These are phyloP conservation scores for Taxillus chinensis DNA, from an alignment of 164 flowering plant genomes.

Conservation along the genomic window DNA sequence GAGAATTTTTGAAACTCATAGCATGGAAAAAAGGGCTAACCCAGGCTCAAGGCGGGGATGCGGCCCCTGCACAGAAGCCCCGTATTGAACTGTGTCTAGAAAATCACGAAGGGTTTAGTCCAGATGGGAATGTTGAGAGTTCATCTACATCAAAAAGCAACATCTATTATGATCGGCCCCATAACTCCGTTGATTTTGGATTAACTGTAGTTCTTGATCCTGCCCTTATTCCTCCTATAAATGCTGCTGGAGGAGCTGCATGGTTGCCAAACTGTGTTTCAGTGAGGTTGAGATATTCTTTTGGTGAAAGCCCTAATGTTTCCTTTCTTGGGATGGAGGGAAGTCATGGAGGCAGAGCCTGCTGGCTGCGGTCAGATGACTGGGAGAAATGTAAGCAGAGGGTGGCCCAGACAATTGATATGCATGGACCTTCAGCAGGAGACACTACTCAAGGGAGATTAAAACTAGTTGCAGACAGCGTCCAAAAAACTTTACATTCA, in stretches of 20 bases:
- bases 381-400: constrained; percentile 90
- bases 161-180: constrained; percentile 76
- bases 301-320: constrained; percentile 65
- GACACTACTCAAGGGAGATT: constrained; percentile 71
- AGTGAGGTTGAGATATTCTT: constrained; percentile 77
- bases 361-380: constrained; percentile 72
- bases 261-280: constrained; percentile 98
- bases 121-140: constrained; percentile 37
- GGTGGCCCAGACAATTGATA: constrained; percentile 66
- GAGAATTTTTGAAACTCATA: constrained; percentile 90
- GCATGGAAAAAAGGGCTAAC: constrained; percentile 92
- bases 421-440: constrained; percentile 37
- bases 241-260: constrained; percentile 98
- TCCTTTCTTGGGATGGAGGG: constrained; percentile 88
- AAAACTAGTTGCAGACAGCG: constrained; percentile 66
- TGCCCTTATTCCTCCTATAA: constrained; percentile 73
- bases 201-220: constrained; percentile 92
- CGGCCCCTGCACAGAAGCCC: constrained; percentile 68
- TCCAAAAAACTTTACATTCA: constrained; percentile 56
- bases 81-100: constrained; percentile 90
- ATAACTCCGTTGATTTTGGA: constrained; percentile 80
- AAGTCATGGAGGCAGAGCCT: constrained; percentile 93
- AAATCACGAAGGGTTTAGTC: constrained; percentile 54
- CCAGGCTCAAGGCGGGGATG: constrained; percentile 72
- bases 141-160: constrained; percentile 68